These are phyloP conservation scores for Coemansia sp. DNA, from an alignment of 192 early-diverging fungal genomes.

Conservation along the genomic window DNA sequence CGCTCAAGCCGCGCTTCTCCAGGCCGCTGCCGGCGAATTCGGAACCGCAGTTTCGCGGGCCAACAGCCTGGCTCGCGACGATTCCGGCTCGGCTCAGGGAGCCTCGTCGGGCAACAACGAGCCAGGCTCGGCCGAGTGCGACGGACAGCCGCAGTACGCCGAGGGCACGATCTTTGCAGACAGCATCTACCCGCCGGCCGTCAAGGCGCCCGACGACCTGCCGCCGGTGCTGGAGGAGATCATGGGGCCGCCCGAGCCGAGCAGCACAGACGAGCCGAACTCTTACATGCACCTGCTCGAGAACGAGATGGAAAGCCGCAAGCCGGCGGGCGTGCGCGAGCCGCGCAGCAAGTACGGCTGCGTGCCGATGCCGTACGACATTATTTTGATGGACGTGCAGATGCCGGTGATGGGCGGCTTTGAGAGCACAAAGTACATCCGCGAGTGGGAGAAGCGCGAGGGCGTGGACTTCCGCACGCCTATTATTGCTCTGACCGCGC, in stretches of 20 bases:
- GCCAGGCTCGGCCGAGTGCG: not conserved
- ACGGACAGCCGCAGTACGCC: conserved; percentile 5
- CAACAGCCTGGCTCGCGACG: not conserved
- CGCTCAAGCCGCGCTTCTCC: not conserved
- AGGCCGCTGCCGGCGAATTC: not conserved
- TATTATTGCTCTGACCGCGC: conserved; percentile 83
- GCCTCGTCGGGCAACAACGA: not conserved
- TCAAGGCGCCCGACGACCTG: conserved; percentile 35
- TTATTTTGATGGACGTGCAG: conserved; percentile 87
- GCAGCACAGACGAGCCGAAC: not conserved
- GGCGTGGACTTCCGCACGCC: conserved; percentile 62
- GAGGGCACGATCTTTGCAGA: conserved; percentile 50
- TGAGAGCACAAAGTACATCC: conserved; percentile 79
- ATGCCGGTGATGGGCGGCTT: conserved; percentile 92
- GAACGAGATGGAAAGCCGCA: conserved; percentile 23
- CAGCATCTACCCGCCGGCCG: conserved; percentile 44
- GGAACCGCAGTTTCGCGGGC: not conserved
- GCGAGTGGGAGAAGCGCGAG: conserved; percentile 63
- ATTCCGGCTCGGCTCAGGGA: not conserved
- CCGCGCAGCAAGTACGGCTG: conserved; percentile 53
- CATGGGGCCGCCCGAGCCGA: conserved; percentile 13
- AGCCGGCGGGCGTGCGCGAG: conserved; percentile 51
- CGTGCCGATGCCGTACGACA: conserved; percentile 53
- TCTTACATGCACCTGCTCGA: conserved; percentile 9
- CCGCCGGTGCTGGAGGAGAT: conserved; percentile 37